Conservation (phyloP, 2,329 filamentous ascomycete species). For the Colletotrichum destructivum region DNA sequence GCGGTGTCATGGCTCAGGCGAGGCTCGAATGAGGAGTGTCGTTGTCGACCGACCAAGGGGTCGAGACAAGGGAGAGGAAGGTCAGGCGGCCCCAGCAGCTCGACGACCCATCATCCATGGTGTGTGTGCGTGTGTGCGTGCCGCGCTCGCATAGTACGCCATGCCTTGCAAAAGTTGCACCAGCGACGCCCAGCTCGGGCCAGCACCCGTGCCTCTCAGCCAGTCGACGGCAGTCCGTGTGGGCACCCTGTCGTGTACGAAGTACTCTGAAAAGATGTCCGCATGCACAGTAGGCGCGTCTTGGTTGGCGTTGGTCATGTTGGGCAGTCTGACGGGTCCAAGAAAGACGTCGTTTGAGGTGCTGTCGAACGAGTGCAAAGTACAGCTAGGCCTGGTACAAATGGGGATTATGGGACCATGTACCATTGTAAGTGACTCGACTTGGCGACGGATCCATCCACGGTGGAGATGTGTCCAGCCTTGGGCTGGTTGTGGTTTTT, state of each 20-base stretch:
- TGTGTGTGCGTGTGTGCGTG: neutral
- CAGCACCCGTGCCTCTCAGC: slow-evolving; percentile 13
- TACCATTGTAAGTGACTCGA: neutral
- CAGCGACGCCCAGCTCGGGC: slow-evolving; percentile 6
- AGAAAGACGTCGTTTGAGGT: slow-evolving; percentile 1
- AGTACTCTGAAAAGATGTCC: too few species aligned
- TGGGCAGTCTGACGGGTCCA: neutral
- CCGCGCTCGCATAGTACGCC: neutral
- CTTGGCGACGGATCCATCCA: slow-evolving; percentile 6
- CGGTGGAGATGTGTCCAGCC: slow-evolving; percentile 31
- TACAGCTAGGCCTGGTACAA: slow-evolving; percentile 10
- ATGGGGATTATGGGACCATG: neutral
- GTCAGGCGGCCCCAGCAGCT: slow-evolving; percentile 15
- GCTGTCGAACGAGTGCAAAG: slow-evolving; percentile 1
- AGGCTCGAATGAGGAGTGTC: slow-evolving; percentile 4
- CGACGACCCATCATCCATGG: slow-evolving; percentile 10
- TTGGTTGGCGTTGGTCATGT: slow-evolving; percentile 25
- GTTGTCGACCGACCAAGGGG: neutral
- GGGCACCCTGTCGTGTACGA: neutral
- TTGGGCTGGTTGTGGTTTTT: neutral
- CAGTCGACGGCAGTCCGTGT: slow-evolving; percentile 9
- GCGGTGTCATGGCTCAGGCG: neutral
- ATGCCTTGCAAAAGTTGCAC: slow-evolving; percentile 5
- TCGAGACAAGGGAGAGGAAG: neutral
- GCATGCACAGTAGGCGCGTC: too few species aligned